Conservation (phyloP, 2,329 filamentous ascomycete genomes). For the Ophiostoma sp. region DNA sequence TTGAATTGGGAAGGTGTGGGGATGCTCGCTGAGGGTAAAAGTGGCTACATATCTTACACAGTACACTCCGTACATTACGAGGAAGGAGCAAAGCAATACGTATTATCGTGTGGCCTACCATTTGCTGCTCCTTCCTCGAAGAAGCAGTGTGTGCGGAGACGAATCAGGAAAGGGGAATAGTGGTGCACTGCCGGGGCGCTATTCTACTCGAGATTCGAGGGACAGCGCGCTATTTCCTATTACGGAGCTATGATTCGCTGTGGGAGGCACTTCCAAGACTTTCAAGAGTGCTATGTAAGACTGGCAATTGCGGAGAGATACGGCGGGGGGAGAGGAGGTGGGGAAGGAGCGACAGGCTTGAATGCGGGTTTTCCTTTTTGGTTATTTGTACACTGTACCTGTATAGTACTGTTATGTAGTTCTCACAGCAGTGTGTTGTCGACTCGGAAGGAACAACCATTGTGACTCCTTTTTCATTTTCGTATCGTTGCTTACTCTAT, state of each 20-base stretch:
- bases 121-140: background rate
- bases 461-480: too few relatives aligned
- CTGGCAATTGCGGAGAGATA: background rate
- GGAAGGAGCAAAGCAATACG: slow-evolving; percentile 18
- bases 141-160: background rate
- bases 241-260: background rate
- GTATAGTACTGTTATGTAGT: too few relatives aligned
- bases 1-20: slow-evolving; percentile 26
- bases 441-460: too few relatives aligned
- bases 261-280: background rate
- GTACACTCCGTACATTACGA: too few relatives aligned
- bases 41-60: background rate
- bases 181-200: background rate
- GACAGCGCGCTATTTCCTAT: background rate
- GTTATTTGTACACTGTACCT: background rate
- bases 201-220: background rate
- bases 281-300: background rate
- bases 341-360: background rate
- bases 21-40: slow-evolving; percentile 23
- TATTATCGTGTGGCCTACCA: background rate
- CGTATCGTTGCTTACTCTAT: too few relatives aligned
- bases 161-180: slow-evolving; percentile 7
- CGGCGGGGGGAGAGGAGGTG: slow-evolving; percentile 1
- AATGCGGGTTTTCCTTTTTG: background rate
- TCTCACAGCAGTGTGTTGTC: too few relatives aligned